Evolutionary conservation across 2,329 filamentous ascomycete species (phyloP).

Genomic region (Neopestalotiopsis sp.): DNA sequence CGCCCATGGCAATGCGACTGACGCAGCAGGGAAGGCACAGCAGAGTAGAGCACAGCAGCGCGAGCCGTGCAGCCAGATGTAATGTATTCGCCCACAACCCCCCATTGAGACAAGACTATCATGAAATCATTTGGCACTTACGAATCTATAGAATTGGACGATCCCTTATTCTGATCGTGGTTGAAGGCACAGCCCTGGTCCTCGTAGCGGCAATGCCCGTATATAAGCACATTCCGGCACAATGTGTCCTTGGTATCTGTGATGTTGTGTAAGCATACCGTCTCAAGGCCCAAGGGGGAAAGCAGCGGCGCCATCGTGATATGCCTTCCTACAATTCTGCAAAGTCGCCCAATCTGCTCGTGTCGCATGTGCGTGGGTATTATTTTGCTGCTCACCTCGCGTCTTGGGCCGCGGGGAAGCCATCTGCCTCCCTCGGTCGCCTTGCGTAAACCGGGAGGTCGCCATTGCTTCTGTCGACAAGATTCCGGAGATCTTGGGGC

Average conservation of each 20-base stretch:
- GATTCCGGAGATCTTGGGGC: slow-evolving; percentile 7
- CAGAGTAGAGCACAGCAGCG: not conserved
- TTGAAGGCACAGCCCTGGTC: slow-evolving; percentile 91
- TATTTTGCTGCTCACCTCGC: slow-evolving; percentile 35
- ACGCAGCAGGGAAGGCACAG: not conserved
- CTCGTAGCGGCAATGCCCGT: slow-evolving; percentile 90
- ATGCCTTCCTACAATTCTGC: slow-evolving; percentile 10
- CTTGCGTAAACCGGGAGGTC: slow-evolving; percentile 38
- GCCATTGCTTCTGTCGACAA: slow-evolving; percentile 32
- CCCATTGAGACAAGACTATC: not conserved
- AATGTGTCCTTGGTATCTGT: slow-evolving; percentile 85
- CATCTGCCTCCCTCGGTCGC: slow-evolving; percentile 40
- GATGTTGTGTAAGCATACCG: slow-evolving; percentile 5
- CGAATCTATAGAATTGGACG: slow-evolving; percentile 38
- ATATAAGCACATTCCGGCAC: slow-evolving; percentile 92
- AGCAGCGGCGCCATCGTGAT: not conserved
- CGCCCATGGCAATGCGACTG: not conserved
- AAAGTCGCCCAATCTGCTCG: slow-evolving; percentile 4
- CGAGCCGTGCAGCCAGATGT: not conserved
- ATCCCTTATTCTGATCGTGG: slow-evolving; percentile 75
- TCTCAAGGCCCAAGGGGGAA: not conserved
- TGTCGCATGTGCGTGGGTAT: slow-evolving; percentile 15
- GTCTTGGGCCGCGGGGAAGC: slow-evolving; percentile 43
- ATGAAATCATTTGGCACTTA: slow-evolving; percentile 30
- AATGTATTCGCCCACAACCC: not conserved